These are phyloP conservation scores for Cephalotrichum gorgonifer DNA, from an alignment of 2,329 filamentous ascomycete genomes.

Conservation along the genomic window DNA sequence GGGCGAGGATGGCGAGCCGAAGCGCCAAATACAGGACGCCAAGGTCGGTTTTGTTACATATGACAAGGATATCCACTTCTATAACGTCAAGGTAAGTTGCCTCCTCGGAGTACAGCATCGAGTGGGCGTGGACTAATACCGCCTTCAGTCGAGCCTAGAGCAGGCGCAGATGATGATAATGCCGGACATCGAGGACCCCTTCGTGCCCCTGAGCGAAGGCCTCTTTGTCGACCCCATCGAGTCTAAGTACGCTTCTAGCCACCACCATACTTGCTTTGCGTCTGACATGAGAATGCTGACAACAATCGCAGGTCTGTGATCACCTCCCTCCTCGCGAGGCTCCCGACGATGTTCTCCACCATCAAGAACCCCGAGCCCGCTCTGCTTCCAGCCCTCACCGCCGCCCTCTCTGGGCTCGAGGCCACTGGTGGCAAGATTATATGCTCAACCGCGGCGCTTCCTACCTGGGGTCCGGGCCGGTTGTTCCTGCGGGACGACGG, in stretches of 20 bases:
- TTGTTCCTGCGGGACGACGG: slow-evolving; percentile 81
- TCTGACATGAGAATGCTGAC: slow-evolving; percentile 14
- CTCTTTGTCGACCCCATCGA: slow-evolving; percentile 92
- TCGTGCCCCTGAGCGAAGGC: slow-evolving; percentile 82
- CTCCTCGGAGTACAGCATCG: background rate
- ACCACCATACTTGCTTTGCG: too few relatives aligned
- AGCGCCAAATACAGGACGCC: slow-evolving; percentile 59
- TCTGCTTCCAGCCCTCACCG: slow-evolving; percentile 72
- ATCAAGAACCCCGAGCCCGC: slow-evolving; percentile 89
- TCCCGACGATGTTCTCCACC: slow-evolving; percentile 78
- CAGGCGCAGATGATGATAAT: slow-evolving; percentile 98
- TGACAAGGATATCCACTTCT: slow-evolving; percentile 96
- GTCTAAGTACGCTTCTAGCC: slow-evolving; percentile 49
- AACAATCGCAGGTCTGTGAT: slow-evolving; percentile 57
- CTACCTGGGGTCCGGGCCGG: slow-evolving; percentile 82
- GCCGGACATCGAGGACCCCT: slow-evolving; percentile 94
- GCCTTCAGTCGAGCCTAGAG: slow-evolving; percentile 54
- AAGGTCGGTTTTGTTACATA: slow-evolving; percentile 94
- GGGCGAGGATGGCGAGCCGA: slow-evolving; percentile 39
- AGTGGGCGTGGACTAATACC: slow-evolving; percentile 11
- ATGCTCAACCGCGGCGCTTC: slow-evolving; percentile 76
- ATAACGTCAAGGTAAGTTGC: slow-evolving; percentile 71
- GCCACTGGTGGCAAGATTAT: slow-evolving; percentile 87
- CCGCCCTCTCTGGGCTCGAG: slow-evolving; percentile 73
- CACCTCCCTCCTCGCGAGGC: slow-evolving; percentile 68